Base-by-base conservation (phyloP, 2,329 filamentous ascomycete genomes). In the Pseudogymnoascus destructans region DNA sequence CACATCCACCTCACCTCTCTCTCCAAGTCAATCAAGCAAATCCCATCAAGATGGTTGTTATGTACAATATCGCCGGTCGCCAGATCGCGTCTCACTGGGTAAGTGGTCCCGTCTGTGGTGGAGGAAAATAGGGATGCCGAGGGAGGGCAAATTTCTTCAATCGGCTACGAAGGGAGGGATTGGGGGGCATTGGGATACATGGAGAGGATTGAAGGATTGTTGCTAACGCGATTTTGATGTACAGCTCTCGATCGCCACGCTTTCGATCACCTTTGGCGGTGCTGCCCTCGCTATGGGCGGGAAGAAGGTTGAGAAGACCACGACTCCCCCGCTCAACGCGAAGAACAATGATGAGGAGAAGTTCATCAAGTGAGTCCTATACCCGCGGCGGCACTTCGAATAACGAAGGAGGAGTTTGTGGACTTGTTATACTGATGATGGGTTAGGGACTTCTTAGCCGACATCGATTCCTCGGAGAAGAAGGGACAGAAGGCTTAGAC, bases 281-380 rank as follows among this genome's bases (percentile, higher is more conserved):
- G 57, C 38, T 30, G 35, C 23, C 21, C 30, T 55, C 32, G 57
- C 57, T 17, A 58, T 58, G 57, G 40, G 57, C 21, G 57, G 57
- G 25, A 38, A 42, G 27, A 55, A 56, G 42, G 30, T 3, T 4
- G 30, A 55, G 42, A 56, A 56, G 40, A 35, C 38, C 25, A 25
- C 33, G 8, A 27, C 33, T 38, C 56, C 56, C 17, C 56, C 32
- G 11, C 30, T 58, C 49, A 58, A 58, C 49, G 57, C 57, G 40
- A 32, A 36, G 42, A 30, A 32, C 57, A 11, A n/a, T 32, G 46
- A 58, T n/a, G 57, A 58, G 57, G 57, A 58, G 57, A 58, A 56
- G 32, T 58, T 58, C 42, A 56, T 58, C 57, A 57, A 57, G 56
- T 57, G 36, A 35, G 56, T 36, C 36, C 21, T 11, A 17, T 33